Evolutionary conservation across 768 basidiomycete species (phyloP).

Genomic region (Sarcomyxa edulis): DNA sequence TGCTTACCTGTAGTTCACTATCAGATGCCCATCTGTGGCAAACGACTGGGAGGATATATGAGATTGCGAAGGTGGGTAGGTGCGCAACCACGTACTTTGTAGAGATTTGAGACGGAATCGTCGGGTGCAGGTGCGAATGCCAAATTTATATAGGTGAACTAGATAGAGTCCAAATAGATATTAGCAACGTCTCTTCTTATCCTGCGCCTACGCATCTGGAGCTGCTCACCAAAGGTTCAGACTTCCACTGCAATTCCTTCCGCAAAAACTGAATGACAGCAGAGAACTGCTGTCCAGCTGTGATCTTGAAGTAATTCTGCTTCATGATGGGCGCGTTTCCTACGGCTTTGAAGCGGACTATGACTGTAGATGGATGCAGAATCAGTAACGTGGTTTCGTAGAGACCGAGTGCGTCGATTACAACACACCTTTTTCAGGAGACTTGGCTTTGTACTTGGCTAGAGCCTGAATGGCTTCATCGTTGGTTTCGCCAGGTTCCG

Average conservation of each 20-base stretch:
- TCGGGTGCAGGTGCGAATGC: slow-evolving; percentile 82
- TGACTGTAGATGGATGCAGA: slow-evolving; percentile 48
- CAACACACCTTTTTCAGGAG: slow-evolving; percentile 64
- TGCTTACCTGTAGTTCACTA: slow-evolving; percentile 84
- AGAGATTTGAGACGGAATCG: slow-evolving; percentile 75
- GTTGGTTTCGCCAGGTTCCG: slow-evolving; percentile 24
- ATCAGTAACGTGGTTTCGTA: background rate
- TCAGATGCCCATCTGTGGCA: slow-evolving; percentile 82
- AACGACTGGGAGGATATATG: slow-evolving; percentile 72
- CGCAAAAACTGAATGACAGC: slow-evolving; percentile 92
- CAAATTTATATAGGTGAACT: slow-evolving; percentile 64
- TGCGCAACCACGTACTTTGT: slow-evolving; percentile 41
- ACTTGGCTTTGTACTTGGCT: slow-evolving; percentile 85
- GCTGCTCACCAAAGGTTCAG: slow-evolving; percentile 80
- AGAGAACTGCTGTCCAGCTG: slow-evolving; percentile 89
- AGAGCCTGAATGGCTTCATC: slow-evolving; percentile 64
- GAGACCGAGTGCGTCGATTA: background rate
- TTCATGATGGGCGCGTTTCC: slow-evolving; percentile 99
- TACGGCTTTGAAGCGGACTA: slow-evolving; percentile 96
- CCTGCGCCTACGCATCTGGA: too few species aligned
- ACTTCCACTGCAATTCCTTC: slow-evolving; percentile 84
- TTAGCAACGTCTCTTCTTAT: too few species aligned
- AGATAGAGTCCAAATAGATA: slow-evolving; percentile 6
- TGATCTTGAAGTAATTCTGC: slow-evolving; percentile 98
- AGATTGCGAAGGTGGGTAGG: background rate